Conservation (phyloP, 192 early-diverging fungal genomes). For the Obelidium mucronatum region DNA sequence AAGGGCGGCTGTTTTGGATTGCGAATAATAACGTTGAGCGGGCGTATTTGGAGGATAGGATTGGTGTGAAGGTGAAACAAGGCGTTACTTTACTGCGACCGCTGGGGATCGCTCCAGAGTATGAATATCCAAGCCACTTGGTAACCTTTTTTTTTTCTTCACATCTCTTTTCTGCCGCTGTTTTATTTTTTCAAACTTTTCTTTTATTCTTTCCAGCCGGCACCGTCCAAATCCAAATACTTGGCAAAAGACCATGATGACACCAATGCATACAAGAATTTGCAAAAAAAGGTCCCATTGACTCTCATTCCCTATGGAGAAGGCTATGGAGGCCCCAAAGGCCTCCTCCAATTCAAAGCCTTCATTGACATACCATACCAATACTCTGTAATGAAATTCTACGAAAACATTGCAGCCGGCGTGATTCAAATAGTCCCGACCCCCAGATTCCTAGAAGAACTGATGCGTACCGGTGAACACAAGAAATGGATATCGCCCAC, state of each 20-base stretch:
- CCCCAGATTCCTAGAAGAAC: constrained; percentile 4
- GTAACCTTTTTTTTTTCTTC: neutral
- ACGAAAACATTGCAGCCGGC: constrained; percentile 36
- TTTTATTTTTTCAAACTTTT: neutral
- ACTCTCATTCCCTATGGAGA: constrained; percentile 24
- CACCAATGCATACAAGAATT: constrained; percentile 4
- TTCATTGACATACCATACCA: constrained; percentile 38
- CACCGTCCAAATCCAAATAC: neutral
- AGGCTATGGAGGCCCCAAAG: constrained; percentile 28
- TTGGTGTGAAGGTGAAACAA: constrained; percentile 1
- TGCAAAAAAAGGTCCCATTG: constrained; percentile 15
- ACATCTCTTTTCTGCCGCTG: no score
- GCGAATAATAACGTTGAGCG: constrained; percentile 30
- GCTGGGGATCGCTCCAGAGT: neutral
- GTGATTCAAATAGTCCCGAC: constrained; percentile 22
- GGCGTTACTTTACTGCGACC: constrained; percentile 3
- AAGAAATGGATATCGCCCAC: neutral
- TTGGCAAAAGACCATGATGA: constrained; percentile 1
- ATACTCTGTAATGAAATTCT: constrained; percentile 38
- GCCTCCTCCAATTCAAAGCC: constrained; percentile 23
- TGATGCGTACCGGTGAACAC: neutral
- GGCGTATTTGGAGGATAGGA: constrained; percentile 9
- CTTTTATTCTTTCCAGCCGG: neutral
- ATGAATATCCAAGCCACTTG: constrained; percentile 22
- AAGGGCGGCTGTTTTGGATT: constrained; percentile 20